Evolutionary conservation across 148 eudicot genomes (phyloP), one percentile per base, ranked within the genome.

Genomic region (Chenopodium formosanum): DNA sequence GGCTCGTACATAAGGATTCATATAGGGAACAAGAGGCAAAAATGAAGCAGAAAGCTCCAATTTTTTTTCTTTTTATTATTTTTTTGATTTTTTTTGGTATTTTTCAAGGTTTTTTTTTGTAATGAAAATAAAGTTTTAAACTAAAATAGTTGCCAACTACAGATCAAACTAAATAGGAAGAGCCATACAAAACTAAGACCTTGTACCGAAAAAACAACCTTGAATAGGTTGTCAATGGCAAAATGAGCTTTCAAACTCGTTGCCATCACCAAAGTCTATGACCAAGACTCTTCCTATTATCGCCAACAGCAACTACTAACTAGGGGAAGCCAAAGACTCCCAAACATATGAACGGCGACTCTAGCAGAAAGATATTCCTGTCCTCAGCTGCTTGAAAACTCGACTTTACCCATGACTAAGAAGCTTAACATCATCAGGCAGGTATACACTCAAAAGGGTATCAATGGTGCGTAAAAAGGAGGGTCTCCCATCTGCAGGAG

Each of bases 161-260:
- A 86, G 75, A 79, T 19, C 75, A 44, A 56, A 56, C 68, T 56
- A 81, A 74, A 53, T 72, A 85, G 81, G 83, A 71, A 74, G 20
- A 12, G 67, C 88, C 79, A 83, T 68, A 34, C 63, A 87, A 88
- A 86, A 86, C 82, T 80, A 84, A 79, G 78, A 82, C 78, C 77
- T 79, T 78, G 74, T 12, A 66, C 2, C 34, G 17, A 85, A 88
- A 86, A 88, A 84, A 86, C 85, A 88, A 75, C 88, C 87, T 40
- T 78, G 20, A 71, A 31, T 56, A 83, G 90, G 89, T 86, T 89
- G 90, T 86, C 78, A 86, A 80, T 84, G 88, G 87, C 86, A 75
- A 82, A 65, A 73, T 58, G 66, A 77, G 85, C 82, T 48, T 62
- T 46, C 56, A 63, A 62, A 81, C 79, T 81, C 81, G 78, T 74